A percentile compares a stretch with the other conserved stretches of the same genome.
Evolutionary conservation across 192 early-diverging fungal species (phyloP).

Genomic region (Spizellomyces sp.): DNA sequence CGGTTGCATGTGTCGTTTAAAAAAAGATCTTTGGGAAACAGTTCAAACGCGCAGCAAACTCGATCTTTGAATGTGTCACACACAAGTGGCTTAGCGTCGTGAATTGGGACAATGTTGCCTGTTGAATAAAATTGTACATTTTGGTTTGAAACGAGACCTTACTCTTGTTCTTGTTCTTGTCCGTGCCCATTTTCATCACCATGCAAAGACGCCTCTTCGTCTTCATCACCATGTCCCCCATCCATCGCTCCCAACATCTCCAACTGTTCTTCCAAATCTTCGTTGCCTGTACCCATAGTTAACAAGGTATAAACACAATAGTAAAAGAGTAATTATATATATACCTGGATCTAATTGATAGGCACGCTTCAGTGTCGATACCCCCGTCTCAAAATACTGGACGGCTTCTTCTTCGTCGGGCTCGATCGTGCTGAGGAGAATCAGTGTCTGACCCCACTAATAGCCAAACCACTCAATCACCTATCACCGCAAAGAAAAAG

Average conservation of each 20-base stretch:
- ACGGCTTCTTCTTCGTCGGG: slow-evolving; percentile 14
- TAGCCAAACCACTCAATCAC: not conserved
- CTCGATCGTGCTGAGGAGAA: slow-evolving; percentile 18
- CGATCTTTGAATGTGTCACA: no score
- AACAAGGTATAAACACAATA: slow-evolving; percentile 3
- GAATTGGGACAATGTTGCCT: no score
- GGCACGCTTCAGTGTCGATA: slow-evolving; percentile 7
- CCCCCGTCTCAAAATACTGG: slow-evolving; percentile 16
- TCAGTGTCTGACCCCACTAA: slow-evolving; percentile 23
- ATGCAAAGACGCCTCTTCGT: not conserved
- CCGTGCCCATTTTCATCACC: not conserved
- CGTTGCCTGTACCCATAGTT: not conserved
- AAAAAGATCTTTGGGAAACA: no score
- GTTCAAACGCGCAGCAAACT: no score
- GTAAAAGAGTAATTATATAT: not conserved
- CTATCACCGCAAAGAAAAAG: no score
- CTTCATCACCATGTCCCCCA: slow-evolving; percentile 1
- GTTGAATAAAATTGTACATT: not conserved
- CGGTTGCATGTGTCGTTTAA: no score
- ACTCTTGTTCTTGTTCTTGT: not conserved
- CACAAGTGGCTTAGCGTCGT: no score
- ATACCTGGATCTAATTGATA: slow-evolving; percentile 24
- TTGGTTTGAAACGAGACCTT: not conserved
- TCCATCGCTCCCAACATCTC: slow-evolving; percentile 4
- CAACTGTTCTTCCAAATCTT: slow-evolving; percentile 3